Evolutionary conservation across 2,329 filamentous ascomycete genomes (phyloP).

Genomic region (Teratosphaeria destructans): DNA sequence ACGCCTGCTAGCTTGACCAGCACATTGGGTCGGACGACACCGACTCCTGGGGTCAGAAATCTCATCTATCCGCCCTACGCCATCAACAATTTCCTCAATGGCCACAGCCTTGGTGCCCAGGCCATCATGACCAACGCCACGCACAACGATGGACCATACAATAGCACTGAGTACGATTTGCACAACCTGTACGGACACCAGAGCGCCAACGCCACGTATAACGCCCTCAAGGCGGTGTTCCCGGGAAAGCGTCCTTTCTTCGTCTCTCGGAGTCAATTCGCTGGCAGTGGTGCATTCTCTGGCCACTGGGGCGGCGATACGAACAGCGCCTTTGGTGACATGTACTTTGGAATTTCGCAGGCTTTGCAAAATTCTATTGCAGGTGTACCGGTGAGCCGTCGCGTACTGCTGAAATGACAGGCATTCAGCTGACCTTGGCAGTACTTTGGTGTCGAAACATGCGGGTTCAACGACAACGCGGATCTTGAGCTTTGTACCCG

Average conservation of each 20-base stretch:
- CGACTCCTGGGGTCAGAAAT: conserved; percentile 21
- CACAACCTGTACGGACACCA: conserved; percentile 19
- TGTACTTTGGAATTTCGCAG: conserved; percentile 19
- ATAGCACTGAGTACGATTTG: conserved; percentile 13
- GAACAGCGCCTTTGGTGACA: conserved; percentile 13
- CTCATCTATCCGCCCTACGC: conserved; percentile 23
- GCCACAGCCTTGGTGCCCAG: conserved; percentile 25
- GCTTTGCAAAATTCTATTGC: conserved; percentile 16
- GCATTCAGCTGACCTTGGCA: background rate
- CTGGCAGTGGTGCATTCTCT: conserved; percentile 12
- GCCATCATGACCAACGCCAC: conserved; percentile 11
- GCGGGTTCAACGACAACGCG: conserved; percentile 20
- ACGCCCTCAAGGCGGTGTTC: conserved; percentile 15
- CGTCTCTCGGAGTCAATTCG: conserved; percentile 14
- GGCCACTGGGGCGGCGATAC: conserved; percentile 22
- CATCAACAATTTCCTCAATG: conserved; percentile 18
- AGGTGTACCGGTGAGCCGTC: conserved; percentile 13
- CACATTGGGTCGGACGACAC: conserved; percentile 11
- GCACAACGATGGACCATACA: conserved; percentile 14
- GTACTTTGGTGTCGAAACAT: conserved; percentile 19
- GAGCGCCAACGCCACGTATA: conserved; percentile 18
- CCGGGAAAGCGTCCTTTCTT: conserved; percentile 18
- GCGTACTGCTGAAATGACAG: background rate
- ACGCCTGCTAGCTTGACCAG: conserved; percentile 7
- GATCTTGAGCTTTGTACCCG: conserved; percentile 19